Evolutionary conservation across 1,284 basidiomycete genomes (phyloP), one percentile per base, ranked within the genome.

Genomic region (Puccinia novopanici): DNA sequence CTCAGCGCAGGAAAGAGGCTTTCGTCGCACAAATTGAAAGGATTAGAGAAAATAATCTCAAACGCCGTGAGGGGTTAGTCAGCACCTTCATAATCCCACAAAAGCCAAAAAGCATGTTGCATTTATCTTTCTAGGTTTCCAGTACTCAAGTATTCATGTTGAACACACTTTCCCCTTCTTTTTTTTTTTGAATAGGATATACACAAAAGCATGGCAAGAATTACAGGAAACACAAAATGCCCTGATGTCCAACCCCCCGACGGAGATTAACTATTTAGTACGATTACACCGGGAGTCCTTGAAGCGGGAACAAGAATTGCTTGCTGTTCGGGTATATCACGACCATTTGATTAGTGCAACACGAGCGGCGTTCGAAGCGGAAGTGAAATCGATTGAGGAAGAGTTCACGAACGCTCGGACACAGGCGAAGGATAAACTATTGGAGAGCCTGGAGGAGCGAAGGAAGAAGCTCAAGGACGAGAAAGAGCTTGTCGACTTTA

Each of bases 11-110:
- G 82, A 82, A 88, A 61, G 83, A 88, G 42, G 87, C 88, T 81
- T 87, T 87, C 68, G 86, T 88, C 76, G 88, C 88, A 82, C 87
- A 87, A 83, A 87, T 89, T 37, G 86, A 88, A 82, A 84, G 86
- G 45, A 84, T 88, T 40, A 87, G 88, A 81, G 86, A 87, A 27
- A 87, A 88, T 63, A 87, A 86, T 79, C 86, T 87, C 83, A 84
- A 86, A 37, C 85, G 85, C 30, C 82, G 87, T 37, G 88, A 88
- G 81, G 84, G 87, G 87, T 88, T 83, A 84, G 87, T 85, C 17
- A 40, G 15, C 19, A 40, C 48, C 15, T 54, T 52, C 30, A 63
- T 34, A 73, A 54, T 27, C 40, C 0, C 9, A 45, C 45, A 54
- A 8, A 54, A 40, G 19, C 61, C 40, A 15, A 6, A 40, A 34